A percentile compares a stretch with the other conserved stretches of the same genome.
phyloP scores from a whole-genome alignment of 495 filamentous ascomycete species.

The Talaromyces borbonicus region DNA sequence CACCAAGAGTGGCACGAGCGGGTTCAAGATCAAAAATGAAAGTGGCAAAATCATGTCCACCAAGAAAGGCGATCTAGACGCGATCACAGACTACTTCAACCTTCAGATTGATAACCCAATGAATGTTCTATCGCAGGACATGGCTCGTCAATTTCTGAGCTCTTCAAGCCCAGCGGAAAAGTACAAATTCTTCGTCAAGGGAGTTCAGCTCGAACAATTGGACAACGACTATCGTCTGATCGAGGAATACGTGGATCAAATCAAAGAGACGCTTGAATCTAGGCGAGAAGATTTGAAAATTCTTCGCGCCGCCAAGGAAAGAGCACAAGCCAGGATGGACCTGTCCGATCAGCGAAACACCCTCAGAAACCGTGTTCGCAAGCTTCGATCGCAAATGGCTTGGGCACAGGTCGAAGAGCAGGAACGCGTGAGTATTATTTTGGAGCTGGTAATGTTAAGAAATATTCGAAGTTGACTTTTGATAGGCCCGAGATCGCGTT shows the following conservation, averaged over 20 bases:
- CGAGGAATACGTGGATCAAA: slow-evolving; percentile 56
- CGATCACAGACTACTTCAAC: slow-evolving; percentile 84
- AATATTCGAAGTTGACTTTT: slow-evolving; percentile 5
- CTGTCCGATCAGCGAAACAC: slow-evolving; percentile 47
- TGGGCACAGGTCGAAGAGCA: slow-evolving; percentile 63
- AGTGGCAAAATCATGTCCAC: slow-evolving; percentile 63
- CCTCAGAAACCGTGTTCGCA: slow-evolving; percentile 41
- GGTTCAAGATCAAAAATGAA: slow-evolving; percentile 77
- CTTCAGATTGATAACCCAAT: slow-evolving; percentile 96
- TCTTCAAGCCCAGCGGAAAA: slow-evolving; percentile 71
- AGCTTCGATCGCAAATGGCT: slow-evolving; percentile 49
- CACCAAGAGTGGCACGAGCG: slow-evolving; percentile 59
- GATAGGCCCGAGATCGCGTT: slow-evolving; percentile 25
- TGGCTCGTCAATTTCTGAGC: slow-evolving; percentile 87
- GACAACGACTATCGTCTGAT: slow-evolving; percentile 85
- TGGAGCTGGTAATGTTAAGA: neutral
- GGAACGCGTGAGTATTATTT: slow-evolving; percentile 29
- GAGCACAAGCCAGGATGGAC: slow-evolving; percentile 43
- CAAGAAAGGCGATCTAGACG: slow-evolving; percentile 81
- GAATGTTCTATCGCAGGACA: slow-evolving; percentile 95
- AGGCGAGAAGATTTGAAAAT: slow-evolving; percentile 38
- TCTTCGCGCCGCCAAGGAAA: slow-evolving; percentile 34
- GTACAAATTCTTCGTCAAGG: slow-evolving; percentile 95
- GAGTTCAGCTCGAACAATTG: slow-evolving; percentile 85
- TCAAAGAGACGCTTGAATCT: slow-evolving; percentile 47